phyloP scores from a whole-genome alignment of 805 yeast species.

The Cyberlindnera sargentensis region DNA sequence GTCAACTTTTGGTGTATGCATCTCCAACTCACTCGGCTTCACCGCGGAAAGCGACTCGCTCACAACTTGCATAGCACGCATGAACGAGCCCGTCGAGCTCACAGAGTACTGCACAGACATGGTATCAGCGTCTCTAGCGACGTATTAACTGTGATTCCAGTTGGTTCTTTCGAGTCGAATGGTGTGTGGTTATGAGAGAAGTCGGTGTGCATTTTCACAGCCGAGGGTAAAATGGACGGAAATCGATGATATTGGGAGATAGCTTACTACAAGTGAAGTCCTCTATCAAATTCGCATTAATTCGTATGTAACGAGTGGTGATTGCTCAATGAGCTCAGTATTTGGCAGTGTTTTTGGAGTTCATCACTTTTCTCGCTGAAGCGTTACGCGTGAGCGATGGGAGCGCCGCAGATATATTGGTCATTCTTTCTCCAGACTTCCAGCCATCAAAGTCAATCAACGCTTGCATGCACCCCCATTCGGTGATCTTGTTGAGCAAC shows the following conservation, averaged over 20 bases:
- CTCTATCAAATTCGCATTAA: too few relatives aligned
- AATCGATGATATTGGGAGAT: too few relatives aligned
- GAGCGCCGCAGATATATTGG: constrained; percentile 27
- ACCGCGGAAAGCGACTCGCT: constrained; percentile 35
- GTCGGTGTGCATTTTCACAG: too few relatives aligned
- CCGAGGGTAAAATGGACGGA: too few relatives aligned
- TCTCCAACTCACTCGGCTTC: constrained; percentile 18
- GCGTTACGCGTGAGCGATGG: constrained; percentile 19
- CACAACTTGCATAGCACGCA: constrained; percentile 74
- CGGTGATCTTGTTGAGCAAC: constrained; percentile 89
- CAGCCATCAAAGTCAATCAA: constrained; percentile 92
- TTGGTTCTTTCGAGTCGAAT: too few relatives aligned
- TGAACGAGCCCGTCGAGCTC: constrained; percentile 64
- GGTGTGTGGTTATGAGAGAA: too few relatives aligned
- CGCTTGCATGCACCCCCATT: constrained; percentile 99
- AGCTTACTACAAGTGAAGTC: too few relatives aligned
- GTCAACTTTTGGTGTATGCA: constrained; percentile 33
- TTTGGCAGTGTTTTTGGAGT: background rate
- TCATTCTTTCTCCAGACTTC: constrained; percentile 45
- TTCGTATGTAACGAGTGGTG: too few relatives aligned
- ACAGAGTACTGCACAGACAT: constrained; percentile 48
- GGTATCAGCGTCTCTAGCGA: too few relatives aligned
- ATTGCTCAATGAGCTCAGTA: background rate
- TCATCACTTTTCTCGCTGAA: constrained; percentile 5
- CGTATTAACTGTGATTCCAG: too few relatives aligned